phyloP scores from a whole-genome alignment of 805 yeast genomes.

The Yarrowia porcina region DNA sequence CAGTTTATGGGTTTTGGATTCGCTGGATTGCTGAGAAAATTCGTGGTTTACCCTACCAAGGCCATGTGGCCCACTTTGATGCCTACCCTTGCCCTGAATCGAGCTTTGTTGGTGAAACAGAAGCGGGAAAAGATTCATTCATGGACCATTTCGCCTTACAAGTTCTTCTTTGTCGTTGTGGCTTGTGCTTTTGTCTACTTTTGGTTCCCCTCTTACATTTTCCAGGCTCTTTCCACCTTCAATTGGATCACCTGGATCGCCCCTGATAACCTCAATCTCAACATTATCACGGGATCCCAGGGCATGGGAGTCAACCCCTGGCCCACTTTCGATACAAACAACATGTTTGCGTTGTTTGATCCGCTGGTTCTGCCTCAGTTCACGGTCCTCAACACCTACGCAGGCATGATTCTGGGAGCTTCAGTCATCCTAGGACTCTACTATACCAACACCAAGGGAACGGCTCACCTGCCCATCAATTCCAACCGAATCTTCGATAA shows the following conservation, averaged over 20 bases:
- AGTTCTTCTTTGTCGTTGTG: conserved; percentile 48
- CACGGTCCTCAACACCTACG: conserved; percentile 37
- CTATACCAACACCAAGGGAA: conserved; percentile 55
- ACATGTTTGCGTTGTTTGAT: conserved; percentile 35
- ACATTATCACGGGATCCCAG: conserved; percentile 67
- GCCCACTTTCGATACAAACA: conserved; percentile 47
- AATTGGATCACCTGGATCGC: conserved; percentile 61
- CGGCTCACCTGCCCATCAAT: conserved; percentile 59
- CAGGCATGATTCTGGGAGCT: conserved; percentile 48
- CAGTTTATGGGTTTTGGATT: conserved; percentile 53
- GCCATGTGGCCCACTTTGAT: conserved; percentile 53
- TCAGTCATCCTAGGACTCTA: conserved; percentile 50
- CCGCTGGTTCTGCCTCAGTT: conserved; percentile 47
- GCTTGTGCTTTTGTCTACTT: conserved; percentile 51
- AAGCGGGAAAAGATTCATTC: conserved; percentile 45
- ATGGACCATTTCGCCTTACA: conserved; percentile 57
- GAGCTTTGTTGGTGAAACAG: conserved; percentile 34
- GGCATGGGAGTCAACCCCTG: conserved; percentile 48
- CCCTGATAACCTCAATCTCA: conserved; percentile 54
- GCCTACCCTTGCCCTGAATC: conserved; percentile 56
- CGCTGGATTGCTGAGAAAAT: conserved; percentile 55
- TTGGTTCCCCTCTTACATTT: conserved; percentile 68
- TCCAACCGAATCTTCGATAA: conserved; percentile 53
- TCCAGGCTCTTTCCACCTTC: conserved; percentile 59
- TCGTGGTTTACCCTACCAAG: conserved; percentile 45